Evolutionary conservation across 1,139 yeast genomes (phyloP).

Genomic region (Martiniozyma asiatica): DNA sequence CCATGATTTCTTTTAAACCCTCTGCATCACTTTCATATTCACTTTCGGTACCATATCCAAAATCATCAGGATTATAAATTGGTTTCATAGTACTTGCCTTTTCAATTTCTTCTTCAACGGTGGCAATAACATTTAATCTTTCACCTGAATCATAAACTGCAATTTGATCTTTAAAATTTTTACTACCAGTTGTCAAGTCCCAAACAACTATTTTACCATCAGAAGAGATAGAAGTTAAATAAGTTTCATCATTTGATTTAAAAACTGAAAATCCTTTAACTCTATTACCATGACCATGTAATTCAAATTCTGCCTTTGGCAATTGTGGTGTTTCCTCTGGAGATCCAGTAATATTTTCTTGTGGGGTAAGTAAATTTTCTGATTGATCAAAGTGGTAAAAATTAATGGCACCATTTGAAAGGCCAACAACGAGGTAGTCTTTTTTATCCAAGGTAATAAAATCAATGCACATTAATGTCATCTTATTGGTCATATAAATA

Average conservation of each 20-base stretch:
- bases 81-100: conserved; percentile 58
- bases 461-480: conserved; percentile 59
- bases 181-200: conserved; percentile 75
- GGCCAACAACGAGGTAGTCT: conserved; percentile 57
- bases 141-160: conserved; percentile 93
- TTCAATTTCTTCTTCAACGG: conserved; percentile 72
- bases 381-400: conserved; percentile 41
- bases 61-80: conserved; percentile 31
- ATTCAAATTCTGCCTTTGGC: conserved; percentile 36
- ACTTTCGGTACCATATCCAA: conserved; percentile 36
- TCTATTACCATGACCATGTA: conserved; percentile 76
- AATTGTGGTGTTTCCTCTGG: conserved; percentile 5
- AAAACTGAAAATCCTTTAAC: conserved; percentile 64
- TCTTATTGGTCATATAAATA: conserved; percentile 26
- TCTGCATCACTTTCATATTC: conserved; percentile 58
- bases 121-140: conserved; percentile 74
- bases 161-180: conserved; percentile 55
- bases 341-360: conserved; percentile 4
- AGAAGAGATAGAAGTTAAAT: conserved; percentile 73
- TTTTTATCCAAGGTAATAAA: conserved; percentile 30
- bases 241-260: conserved; percentile 26
- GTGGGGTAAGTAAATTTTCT: conserved; percentile 21
- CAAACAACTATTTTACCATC: conserved; percentile 91
- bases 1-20: conserved; percentile 31
- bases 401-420: conserved; percentile 59